A percentile compares a stretch with the other conserved stretches of the same genome.
Evolutionary conservation across 2,329 filamentous ascomycete species (phyloP).

Genomic region (Epichloe amarillans): DNA sequence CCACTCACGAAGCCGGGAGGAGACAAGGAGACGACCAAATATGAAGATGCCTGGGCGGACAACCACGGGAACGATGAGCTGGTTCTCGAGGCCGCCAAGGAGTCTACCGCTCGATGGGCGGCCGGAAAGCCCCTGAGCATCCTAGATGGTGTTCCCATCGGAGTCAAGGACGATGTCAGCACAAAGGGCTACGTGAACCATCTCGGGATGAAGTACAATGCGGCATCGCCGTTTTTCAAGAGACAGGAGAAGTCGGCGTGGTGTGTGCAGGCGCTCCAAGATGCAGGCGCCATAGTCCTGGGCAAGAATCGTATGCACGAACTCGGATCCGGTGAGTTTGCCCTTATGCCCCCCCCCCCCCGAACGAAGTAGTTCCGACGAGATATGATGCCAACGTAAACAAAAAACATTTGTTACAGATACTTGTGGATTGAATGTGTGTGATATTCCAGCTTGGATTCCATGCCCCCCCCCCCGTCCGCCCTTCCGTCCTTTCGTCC

Average conservation of each 20-base stretch:
- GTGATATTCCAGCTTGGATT: constrained; percentile 6
- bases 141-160: constrained; percentile 71
- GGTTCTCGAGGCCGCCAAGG: constrained; percentile 54
- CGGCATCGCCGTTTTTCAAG: constrained; percentile 36
- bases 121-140: constrained; percentile 51
- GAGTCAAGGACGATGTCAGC: constrained; percentile 70
- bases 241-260: constrained; percentile 46
- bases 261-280: constrained; percentile 58
- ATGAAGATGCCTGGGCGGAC: constrained; percentile 62
- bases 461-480: background rate
- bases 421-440: constrained; percentile 67
- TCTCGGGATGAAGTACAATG: constrained; percentile 48
- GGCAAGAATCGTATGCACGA: constrained; percentile 75
- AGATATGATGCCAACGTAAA: background rate
- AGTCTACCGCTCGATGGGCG: constrained; percentile 60
- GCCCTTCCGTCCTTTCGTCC: background rate
- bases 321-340: constrained; percentile 49
- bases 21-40: constrained; percentile 39
- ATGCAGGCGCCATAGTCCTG: constrained; percentile 61
- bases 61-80: constrained; percentile 42
- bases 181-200: constrained; percentile 57
- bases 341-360: background rate
- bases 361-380: background rate
- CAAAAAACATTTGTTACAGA: constrained; percentile 27
- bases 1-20: constrained; percentile 53